phyloP scores from a whole-genome alignment of 441 rosid genomes.

The Melastoma candidum region DNA sequence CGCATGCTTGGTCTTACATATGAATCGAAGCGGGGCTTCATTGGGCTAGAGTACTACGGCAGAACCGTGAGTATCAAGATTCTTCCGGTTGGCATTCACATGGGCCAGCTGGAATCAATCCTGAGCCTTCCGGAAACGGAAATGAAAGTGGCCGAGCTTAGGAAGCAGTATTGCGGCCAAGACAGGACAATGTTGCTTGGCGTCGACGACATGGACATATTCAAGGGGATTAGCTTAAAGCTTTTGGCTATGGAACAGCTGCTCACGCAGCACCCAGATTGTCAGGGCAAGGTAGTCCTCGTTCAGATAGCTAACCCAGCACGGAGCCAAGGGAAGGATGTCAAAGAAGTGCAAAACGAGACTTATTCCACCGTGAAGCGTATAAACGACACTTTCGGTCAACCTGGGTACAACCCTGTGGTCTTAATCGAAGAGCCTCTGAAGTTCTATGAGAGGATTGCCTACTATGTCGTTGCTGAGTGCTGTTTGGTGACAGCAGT shows the following conservation, averaged over 20 bases:
- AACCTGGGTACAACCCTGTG: slow-evolving; percentile 63
- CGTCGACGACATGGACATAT: slow-evolving; percentile 91
- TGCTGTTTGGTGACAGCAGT: slow-evolving; percentile 88
- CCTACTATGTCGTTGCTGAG: slow-evolving; percentile 81
- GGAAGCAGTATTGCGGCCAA: slow-evolving; percentile 33
- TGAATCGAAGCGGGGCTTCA: slow-evolving; percentile 82
- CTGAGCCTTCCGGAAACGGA: slow-evolving; percentile 59
- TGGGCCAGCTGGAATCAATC: slow-evolving; percentile 81
- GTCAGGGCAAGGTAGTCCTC: slow-evolving; percentile 67
- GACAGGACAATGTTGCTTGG: slow-evolving; percentile 68
- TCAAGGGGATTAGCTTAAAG: slow-evolving; percentile 79
- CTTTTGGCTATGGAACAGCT: slow-evolving; percentile 87
- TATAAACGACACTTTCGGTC: slow-evolving; percentile 63
- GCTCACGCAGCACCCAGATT: slow-evolving; percentile 65
- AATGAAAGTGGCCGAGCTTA: slow-evolving; percentile 50
- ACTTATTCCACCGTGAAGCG: slow-evolving; percentile 55
- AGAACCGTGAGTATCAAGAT: slow-evolving; percentile 82
- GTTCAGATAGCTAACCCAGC: slow-evolving; percentile 94
- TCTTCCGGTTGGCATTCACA: slow-evolving; percentile 83
- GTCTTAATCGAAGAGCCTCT: slow-evolving; percentile 66
- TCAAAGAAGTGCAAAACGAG: slow-evolving; percentile 76
- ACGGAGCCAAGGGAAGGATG: slow-evolving; percentile 71
- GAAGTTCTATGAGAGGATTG: slow-evolving; percentile 64
- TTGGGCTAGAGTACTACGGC: slow-evolving; percentile 75
- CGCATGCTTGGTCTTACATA: slow-evolving; percentile 89